These are phyloP conservation scores for Claviceps purpurea DNA, from an alignment of 2,329 filamentous ascomycete species.

Conservation along the genomic window DNA sequence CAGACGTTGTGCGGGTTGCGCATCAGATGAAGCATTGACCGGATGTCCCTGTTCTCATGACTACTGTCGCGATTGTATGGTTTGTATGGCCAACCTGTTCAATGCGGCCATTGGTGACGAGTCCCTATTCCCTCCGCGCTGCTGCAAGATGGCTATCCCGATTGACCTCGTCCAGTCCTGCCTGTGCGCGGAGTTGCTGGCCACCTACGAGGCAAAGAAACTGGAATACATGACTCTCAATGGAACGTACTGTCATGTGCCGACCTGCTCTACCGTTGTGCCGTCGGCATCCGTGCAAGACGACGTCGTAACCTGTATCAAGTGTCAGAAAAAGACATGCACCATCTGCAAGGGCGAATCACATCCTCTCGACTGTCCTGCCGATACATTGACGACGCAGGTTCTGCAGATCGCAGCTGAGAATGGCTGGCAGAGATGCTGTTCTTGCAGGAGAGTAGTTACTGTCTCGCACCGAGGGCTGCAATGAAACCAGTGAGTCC, in stretches of 20 bases:
- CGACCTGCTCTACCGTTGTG: conserved; percentile 34
- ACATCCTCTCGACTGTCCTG: conserved; percentile 34
- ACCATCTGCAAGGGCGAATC: conserved; percentile 31
- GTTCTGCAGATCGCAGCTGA: conserved; percentile 26
- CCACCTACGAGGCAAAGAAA: conserved; percentile 28
- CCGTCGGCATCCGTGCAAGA: conserved; percentile 15
- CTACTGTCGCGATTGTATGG: conserved; percentile 38
- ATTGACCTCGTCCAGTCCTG: conserved; percentile 19
- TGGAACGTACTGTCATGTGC: conserved; percentile 35
- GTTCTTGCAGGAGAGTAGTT: conserved; percentile 30
- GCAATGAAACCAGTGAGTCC: conserved; percentile 43
- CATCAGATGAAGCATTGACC: not conserved
- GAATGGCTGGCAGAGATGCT: conserved; percentile 39
- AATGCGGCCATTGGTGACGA: conserved; percentile 31
- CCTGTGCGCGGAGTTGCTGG: conserved; percentile 21
- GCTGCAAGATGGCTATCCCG: conserved; percentile 31
- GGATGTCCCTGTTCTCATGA: conserved; percentile 20
- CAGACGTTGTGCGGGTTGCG: conserved; percentile 2
- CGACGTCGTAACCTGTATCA: conserved; percentile 25
- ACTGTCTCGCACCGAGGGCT: conserved; percentile 37
- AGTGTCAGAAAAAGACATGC: conserved; percentile 34
- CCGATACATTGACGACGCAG: conserved; percentile 26
- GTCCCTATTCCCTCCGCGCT: conserved; percentile 39
- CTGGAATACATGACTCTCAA: conserved; percentile 34
- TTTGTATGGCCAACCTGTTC: conserved; percentile 34